These are phyloP conservation scores for Cercospora brassicicola DNA, from an alignment of 2,329 filamentous ascomycete genomes.

Conservation along the genomic window DNA sequence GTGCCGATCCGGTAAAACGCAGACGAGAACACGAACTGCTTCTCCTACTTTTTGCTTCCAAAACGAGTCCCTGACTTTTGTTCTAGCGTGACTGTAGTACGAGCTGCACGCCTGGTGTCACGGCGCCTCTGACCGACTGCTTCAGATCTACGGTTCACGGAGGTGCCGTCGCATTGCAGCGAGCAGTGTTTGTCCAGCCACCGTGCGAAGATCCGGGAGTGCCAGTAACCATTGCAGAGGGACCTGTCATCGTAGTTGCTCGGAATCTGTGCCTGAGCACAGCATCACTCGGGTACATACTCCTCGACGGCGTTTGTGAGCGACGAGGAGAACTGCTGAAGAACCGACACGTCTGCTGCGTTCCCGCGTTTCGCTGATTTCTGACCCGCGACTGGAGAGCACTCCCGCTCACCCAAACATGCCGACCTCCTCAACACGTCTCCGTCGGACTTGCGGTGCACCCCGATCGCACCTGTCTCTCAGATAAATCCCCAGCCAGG, in stretches of 20 bases:
- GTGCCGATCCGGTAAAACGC: neutral
- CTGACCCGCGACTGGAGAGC: neutral
- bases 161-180: neutral
- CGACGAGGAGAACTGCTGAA: neutral
- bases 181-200: neutral
- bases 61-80: neutral
- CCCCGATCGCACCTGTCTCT: neutral
- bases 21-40: neutral
- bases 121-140: neutral
- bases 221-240: constrained; percentile 7
- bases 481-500: neutral
- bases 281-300: neutral
- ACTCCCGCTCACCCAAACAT: neutral
- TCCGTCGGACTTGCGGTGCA: neutral
- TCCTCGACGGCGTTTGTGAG: neutral
- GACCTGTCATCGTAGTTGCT: neutral
- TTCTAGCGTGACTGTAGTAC: constrained; percentile 1
- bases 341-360: neutral
- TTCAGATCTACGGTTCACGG: neutral
- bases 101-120: constrained; percentile 3
- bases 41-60: neutral
- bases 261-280: neutral
- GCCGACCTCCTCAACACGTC: neutral
- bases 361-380: neutral
- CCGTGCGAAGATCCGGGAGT: neutral